These are phyloP conservation scores for Xylaria sp. DNA, from an alignment of 2,329 filamentous ascomycete genomes.

Conservation along the genomic window DNA sequence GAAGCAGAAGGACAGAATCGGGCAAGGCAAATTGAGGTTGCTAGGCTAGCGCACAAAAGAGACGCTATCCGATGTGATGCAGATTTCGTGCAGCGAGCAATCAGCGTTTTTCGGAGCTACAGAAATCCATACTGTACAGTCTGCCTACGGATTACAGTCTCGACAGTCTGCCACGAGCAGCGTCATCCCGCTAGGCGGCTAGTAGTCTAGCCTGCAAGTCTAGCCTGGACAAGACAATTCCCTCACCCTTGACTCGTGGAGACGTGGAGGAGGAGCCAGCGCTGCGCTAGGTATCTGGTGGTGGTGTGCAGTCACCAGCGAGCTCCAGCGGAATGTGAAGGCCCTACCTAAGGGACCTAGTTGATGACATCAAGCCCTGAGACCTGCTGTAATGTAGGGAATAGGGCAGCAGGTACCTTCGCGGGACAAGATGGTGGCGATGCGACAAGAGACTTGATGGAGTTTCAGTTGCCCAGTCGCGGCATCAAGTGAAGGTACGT, in stretches of 20 bases:
- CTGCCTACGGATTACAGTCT: not conserved
- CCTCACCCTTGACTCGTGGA: slow-evolving; percentile 17
- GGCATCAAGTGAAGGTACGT: not conserved
- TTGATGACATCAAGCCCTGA: too few species aligned
- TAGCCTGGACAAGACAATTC: slow-evolving; percentile 1
- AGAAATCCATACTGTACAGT: not conserved
- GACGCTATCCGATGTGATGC: slow-evolving; percentile 16
- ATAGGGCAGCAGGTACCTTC: too few species aligned
- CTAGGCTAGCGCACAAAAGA: not conserved
- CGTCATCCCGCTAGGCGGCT: slow-evolving; percentile 5
- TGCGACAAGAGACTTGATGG: not conserved
- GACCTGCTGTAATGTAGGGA: not conserved
- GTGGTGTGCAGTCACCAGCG: too few species aligned
- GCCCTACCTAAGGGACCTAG: too few species aligned
- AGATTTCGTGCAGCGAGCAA: slow-evolving; percentile 15
- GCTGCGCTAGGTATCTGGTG: not conserved
- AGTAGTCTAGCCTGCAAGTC: not conserved
- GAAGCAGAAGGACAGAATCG: not conserved
- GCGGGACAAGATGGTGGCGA: not conserved
- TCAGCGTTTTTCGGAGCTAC: slow-evolving; percentile 13
- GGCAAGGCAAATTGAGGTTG: not conserved
- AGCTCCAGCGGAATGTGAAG: not conserved
- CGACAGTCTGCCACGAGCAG: slow-evolving; percentile 4
- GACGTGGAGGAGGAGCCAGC: slow-evolving; percentile 3
- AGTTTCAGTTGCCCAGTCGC: not conserved